Evolutionary conservation across 177 flowering plant genomes (phyloP).

Genomic region (Vitis hybrid): DNA sequence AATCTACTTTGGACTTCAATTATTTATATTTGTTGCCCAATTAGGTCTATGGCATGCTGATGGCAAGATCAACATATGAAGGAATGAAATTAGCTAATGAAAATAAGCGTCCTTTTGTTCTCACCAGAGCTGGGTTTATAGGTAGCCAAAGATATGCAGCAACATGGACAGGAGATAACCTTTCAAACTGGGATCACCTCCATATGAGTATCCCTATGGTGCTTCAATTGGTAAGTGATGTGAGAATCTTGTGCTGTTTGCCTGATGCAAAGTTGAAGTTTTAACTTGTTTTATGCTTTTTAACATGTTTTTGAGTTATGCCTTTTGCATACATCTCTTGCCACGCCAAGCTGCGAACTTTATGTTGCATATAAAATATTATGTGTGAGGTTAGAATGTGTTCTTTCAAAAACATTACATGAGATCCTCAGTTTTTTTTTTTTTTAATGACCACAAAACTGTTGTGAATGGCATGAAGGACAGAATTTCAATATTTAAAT

Average conservation of each 20-base stretch:
- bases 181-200: constrained; percentile 91
- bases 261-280: neutral
- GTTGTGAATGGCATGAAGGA: too few species aligned
- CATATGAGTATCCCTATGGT: constrained; percentile 94
- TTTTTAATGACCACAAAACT: too few species aligned
- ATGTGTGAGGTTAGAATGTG: too few species aligned
- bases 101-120: constrained; percentile 88
- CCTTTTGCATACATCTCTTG: neutral
- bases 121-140: constrained; percentile 90
- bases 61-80: constrained; percentile 94
- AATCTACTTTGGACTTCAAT: neutral
- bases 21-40: neutral
- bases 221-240: constrained; percentile 75
- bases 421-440: too few species aligned
- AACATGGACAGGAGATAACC: constrained; percentile 97
- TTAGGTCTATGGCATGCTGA: constrained; percentile 92
- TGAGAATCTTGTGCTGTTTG: neutral
- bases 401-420: too few species aligned
- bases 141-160: constrained; percentile 98
- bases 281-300: neutral
- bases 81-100: constrained; percentile 79
- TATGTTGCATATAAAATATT: too few species aligned
- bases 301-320: neutral
- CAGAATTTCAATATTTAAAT: too few species aligned
- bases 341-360: too few species aligned